phyloP scores from a whole-genome alignment of 1,139 yeast genomes.

The Blastobotrys illinoisensis region DNA sequence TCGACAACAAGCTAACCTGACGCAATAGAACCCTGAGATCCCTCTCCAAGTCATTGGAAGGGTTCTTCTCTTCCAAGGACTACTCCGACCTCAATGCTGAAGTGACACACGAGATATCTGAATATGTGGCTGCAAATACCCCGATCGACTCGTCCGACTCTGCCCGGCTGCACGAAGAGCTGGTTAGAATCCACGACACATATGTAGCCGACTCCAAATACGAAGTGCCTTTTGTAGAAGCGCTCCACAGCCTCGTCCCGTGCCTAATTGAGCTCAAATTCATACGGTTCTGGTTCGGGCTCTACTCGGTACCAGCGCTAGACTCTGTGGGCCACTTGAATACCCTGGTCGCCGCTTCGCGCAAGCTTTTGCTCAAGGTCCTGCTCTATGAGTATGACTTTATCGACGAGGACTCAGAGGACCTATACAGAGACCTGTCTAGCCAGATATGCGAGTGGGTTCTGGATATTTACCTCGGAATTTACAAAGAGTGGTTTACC shows the following conservation, averaged over 20 bases:
- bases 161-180: conserved; percentile 44
- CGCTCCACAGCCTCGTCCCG: conserved; percentile 39
- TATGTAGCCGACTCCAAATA: conserved; percentile 38
- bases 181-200: conserved; percentile 41
- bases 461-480: conserved; percentile 22
- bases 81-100: conserved; percentile 14
- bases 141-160: conserved; percentile 36
- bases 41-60: conserved; percentile 19
- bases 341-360: conserved; percentile 38
- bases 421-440: conserved; percentile 20
- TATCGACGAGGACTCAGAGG: conserved; percentile 13
- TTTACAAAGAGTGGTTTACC: conserved; percentile 10
- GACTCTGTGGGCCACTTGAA: conserved; percentile 52
- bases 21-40: conserved; percentile 18
- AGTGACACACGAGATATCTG: conserved; percentile 19
- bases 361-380: conserved; percentile 40
- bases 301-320: conserved; percentile 50
- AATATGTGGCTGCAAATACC: conserved; percentile 38
- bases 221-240: conserved; percentile 41
- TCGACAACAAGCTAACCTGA: neutral
- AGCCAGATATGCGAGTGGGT: conserved; percentile 17
- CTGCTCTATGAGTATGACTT: conserved; percentile 27
- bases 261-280: conserved; percentile 39
- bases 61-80: conserved; percentile 13
- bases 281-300: conserved; percentile 47